phyloP scores from a whole-genome alignment of 2,329 filamentous ascomycete genomes.

The Fragosphaeria purpurea region DNA sequence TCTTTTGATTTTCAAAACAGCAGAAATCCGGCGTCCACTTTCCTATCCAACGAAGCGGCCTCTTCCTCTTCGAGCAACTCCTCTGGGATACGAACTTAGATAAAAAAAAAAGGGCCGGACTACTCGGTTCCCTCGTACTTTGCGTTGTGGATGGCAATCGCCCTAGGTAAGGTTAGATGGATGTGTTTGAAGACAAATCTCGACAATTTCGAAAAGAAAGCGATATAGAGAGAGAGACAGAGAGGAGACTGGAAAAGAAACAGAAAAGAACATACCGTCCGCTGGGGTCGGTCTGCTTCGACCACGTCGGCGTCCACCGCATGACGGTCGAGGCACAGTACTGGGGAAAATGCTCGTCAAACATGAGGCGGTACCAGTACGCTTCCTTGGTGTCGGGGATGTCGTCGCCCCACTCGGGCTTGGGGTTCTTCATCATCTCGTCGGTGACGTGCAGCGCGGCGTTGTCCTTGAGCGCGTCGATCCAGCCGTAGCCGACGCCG shows the following conservation, averaged over 20 bases:
- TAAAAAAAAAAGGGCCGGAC: too few species aligned
- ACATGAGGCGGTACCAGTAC: constrained; percentile 98
- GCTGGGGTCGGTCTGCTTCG: constrained; percentile 88
- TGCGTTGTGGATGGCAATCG: constrained; percentile 64
- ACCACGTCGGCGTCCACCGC: constrained; percentile 97
- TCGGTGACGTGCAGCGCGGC: constrained; percentile 84
- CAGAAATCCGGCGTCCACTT: too few species aligned
- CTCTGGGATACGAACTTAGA: too few species aligned
- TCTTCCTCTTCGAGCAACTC: too few species aligned
- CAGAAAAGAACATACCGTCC: constrained; percentile 53
- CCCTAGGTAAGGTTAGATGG: constrained; percentile 39
- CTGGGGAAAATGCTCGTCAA: constrained; percentile 94
- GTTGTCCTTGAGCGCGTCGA: constrained; percentile 91
- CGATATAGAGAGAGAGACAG: not conserved
- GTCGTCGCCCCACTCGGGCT: constrained; percentile 88
- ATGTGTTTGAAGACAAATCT: too few species aligned
- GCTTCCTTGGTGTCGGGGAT: constrained; percentile 96
- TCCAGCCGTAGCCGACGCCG: constrained; percentile 98
- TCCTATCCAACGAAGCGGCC: too few species aligned
- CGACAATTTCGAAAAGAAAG: too few species aligned
- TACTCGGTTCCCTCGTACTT: constrained; percentile 50
- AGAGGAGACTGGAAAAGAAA: not conserved
- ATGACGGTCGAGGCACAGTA: constrained; percentile 86
- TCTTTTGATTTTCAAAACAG: too few species aligned
- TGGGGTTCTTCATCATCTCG: constrained; percentile 97